Conservation (phyloP, 306 rosid genomes). For the Pterocarpus macrocarpus region DNA sequence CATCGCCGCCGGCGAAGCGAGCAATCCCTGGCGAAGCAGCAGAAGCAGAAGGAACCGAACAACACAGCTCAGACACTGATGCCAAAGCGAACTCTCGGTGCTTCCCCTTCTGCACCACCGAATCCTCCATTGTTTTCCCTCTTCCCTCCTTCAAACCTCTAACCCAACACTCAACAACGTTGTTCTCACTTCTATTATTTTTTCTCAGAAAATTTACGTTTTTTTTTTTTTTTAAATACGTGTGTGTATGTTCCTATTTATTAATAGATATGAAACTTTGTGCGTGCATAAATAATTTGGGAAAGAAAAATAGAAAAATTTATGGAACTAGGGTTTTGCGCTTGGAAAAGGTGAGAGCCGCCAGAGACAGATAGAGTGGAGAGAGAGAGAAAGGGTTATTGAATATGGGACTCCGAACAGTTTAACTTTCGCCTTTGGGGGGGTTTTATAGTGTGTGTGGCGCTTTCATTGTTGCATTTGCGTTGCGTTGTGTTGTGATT, state of each 20-base stretch:
- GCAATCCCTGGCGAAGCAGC: slow-evolving; percentile 59
- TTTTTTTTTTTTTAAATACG: no score
- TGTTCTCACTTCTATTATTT: background rate
- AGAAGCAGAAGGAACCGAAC: slow-evolving; percentile 43
- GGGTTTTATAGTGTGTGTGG: slow-evolving; percentile 42
- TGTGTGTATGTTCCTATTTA: background rate
- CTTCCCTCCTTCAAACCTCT: slow-evolving; percentile 23
- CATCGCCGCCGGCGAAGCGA: slow-evolving; percentile 53
- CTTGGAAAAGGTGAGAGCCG: slow-evolving; percentile 59
- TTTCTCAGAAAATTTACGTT: background rate
- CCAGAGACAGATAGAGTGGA: slow-evolving; percentile 45
- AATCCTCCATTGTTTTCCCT: slow-evolving; percentile 64
- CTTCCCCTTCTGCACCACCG: slow-evolving; percentile 50
- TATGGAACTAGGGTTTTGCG: slow-evolving; percentile 76
- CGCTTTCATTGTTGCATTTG: slow-evolving; percentile 26
- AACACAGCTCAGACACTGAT: slow-evolving; percentile 66
- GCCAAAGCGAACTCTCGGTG: slow-evolving; percentile 67
- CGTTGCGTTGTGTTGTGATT: background rate
- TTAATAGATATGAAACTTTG: background rate
- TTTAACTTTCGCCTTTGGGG: background rate
- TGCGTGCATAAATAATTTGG: background rate
- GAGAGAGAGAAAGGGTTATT: background rate
- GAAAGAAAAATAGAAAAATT: background rate
- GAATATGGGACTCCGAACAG: background rate
- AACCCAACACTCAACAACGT: slow-evolving; percentile 21